Conservation (phyloP, 1,284 basidiomycete species). For the Ustilago trichophora region DNA sequence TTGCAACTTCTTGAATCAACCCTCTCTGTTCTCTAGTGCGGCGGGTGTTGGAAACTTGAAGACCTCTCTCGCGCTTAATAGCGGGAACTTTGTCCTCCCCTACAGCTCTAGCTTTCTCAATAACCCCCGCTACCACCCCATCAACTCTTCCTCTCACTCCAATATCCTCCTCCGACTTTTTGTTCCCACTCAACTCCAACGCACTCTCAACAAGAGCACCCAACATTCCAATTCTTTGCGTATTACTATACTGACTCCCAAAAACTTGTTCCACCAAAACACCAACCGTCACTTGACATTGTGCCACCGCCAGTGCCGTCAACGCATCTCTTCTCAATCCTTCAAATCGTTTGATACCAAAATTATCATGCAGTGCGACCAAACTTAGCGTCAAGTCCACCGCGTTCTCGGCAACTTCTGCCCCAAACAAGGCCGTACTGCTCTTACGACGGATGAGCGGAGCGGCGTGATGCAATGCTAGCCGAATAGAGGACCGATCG, state of each 20-base stretch:
- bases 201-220: conserved; percentile 85
- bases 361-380: conserved; percentile 82
- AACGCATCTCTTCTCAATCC: conserved; percentile 78
- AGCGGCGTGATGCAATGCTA: conserved; percentile 43
- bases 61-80: conserved; percentile 11
- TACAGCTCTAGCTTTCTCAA: conserved; percentile 5
- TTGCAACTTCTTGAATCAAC: not conserved
- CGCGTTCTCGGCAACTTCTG: conserved; percentile 81
- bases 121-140: conserved; percentile 3
- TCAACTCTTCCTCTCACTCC: conserved; percentile 4
- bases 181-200: conserved; percentile 75
- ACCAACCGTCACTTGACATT: conserved; percentile 77
- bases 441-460: conserved; percentile 51
- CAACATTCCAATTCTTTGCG: conserved; percentile 83
- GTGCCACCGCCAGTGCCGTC: conserved; percentile 80
- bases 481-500: conserved; percentile 21
- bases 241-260: conserved; percentile 84
- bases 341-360: conserved; percentile 81
- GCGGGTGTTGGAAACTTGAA: not conserved
- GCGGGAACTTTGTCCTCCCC: conserved; percentile 41
- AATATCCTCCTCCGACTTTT: not conserved
- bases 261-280: conserved; percentile 86
- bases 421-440: conserved; percentile 7
- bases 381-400: conserved; percentile 80
- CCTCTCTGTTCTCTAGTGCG: not conserved